phyloP scores from a whole-genome alignment of 1,284 basidiomycete genomes.

The Moesziomyces globuligerus region DNA sequence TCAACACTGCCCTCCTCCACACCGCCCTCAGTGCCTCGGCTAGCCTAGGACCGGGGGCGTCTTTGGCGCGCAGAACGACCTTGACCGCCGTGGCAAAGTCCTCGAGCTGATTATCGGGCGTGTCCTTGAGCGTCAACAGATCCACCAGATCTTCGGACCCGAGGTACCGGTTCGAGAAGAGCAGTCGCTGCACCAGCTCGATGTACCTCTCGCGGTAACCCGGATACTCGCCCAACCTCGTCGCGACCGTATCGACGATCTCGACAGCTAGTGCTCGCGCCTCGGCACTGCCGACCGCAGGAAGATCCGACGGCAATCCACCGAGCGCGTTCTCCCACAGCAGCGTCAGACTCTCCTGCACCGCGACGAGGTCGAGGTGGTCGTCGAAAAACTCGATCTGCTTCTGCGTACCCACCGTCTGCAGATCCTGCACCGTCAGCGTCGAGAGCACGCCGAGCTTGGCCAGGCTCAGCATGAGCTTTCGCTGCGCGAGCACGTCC shows the following conservation, averaged over 20 bases:
- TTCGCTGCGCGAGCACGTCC: conserved; percentile 67
- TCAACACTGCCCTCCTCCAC: conserved; percentile 86
- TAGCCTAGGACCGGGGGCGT: conserved; percentile 67
- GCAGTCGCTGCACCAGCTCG: conserved; percentile 57
- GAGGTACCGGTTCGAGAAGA: conserved; percentile 66
- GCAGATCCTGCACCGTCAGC: conserved; percentile 32
- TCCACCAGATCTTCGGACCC: conserved; percentile 71
- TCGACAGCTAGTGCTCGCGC: conserved; percentile 28
- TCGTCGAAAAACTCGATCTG: conserved; percentile 70
- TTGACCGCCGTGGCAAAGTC: conserved; percentile 70
- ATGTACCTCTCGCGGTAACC: conserved; percentile 54
- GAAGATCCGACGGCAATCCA: conserved; percentile 13
- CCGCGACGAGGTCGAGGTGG: conserved; percentile 71
- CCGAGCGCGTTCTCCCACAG: conserved; percentile 48
- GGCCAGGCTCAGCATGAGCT: conserved; percentile 90
- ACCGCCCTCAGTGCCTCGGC: conserved; percentile 72
- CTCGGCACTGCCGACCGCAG: neutral
- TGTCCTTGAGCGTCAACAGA: conserved; percentile 71
- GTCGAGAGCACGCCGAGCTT: conserved; percentile 83
- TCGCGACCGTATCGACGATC: conserved; percentile 29
- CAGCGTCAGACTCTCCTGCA: conserved; percentile 70
- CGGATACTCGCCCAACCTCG: conserved; percentile 32
- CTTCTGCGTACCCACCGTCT: conserved; percentile 51
- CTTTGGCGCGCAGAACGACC: conserved; percentile 68
- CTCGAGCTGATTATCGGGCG: conserved; percentile 60